Percentiles rank a stretch among this genome's conserved stretches.
Evolutionary conservation across 2,329 filamentous ascomycete species (phyloP).

Genomic region (Fusarium fujikuroi): DNA sequence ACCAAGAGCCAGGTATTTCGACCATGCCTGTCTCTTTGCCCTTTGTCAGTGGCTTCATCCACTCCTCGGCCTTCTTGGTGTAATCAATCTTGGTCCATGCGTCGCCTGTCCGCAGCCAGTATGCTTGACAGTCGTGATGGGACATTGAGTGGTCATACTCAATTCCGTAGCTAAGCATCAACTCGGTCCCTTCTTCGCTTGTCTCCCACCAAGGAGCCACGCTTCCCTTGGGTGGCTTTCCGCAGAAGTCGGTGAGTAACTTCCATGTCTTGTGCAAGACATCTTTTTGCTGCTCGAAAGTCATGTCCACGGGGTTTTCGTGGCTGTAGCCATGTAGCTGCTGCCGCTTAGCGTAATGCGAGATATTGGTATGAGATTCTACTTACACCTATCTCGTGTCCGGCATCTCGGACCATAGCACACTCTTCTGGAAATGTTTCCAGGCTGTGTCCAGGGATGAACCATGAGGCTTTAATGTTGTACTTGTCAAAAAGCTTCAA

Average conservation of each 20-base stretch:
- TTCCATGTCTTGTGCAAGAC: conserved; percentile 81
- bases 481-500: conserved; percentile 78
- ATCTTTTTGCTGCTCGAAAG: conserved; percentile 77
- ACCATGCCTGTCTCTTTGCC: conserved; percentile 71
- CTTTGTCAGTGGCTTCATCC: conserved; percentile 63
- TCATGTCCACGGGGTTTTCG: conserved; percentile 79
- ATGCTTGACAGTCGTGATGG: conserved; percentile 72
- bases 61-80: conserved; percentile 45
- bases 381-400: conserved; percentile 57
- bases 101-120: conserved; percentile 73
- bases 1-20: conserved; percentile 71
- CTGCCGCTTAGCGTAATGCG: neutral
- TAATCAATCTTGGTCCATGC: conserved; percentile 77
- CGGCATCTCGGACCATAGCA: conserved; percentile 58
- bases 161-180: conserved; percentile 73
- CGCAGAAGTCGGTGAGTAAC: conserved; percentile 73
- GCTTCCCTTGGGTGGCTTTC: conserved; percentile 74
- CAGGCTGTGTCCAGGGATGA: conserved; percentile 61
- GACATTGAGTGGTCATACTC: conserved; percentile 75
- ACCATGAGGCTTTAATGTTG: conserved; percentile 72
- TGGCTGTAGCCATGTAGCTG: conserved; percentile 76
- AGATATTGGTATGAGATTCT: conserved; percentile 60
- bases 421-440: conserved; percentile 61
- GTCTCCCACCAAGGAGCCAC: conserved; percentile 83
- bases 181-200: conserved; percentile 72